Conservation (phyloP, 2,329 filamentous ascomycete genomes). For the Rhynchosporium graminicola region DNA sequence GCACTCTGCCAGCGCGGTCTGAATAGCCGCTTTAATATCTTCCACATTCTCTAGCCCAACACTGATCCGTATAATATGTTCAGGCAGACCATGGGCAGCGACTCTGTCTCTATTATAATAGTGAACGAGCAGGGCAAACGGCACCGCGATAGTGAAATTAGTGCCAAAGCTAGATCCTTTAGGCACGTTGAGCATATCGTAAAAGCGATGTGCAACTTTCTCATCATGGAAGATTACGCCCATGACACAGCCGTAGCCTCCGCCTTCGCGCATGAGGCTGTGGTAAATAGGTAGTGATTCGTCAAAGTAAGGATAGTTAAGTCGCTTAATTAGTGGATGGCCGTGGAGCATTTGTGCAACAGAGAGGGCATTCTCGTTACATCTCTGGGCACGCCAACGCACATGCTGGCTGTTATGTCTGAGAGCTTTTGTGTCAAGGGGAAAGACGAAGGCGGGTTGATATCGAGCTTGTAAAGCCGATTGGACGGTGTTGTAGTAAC, state of each 20-base stretch:
- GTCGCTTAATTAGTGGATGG: conserved; percentile 26
- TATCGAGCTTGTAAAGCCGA: neutral
- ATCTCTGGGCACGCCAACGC: conserved; percentile 71
- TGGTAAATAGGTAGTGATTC: conserved; percentile 26
- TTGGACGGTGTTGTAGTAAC: neutral
- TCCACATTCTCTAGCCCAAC: conserved; percentile 24
- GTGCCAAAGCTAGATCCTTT: conserved; percentile 40
- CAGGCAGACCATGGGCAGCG: conserved; percentile 22
- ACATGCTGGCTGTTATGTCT: conserved; percentile 78
- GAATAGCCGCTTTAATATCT: neutral
- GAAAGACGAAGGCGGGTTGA: conserved; percentile 5
- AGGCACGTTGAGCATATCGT: conserved; percentile 39
- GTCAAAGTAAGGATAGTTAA: conserved; percentile 16
- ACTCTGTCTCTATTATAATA: conserved; percentile 26
- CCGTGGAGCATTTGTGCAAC: conserved; percentile 68
- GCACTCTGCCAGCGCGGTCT: neutral
- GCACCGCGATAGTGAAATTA: conserved; percentile 36
- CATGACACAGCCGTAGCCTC: conserved; percentile 37
- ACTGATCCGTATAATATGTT: conserved; percentile 28
- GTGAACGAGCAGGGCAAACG: conserved; percentile 35
- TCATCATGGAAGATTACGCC: conserved; percentile 33
- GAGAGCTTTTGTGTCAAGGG: conserved; percentile 12
- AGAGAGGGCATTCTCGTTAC: conserved; percentile 78
- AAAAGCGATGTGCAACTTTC: conserved; percentile 35
- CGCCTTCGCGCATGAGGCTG: conserved; percentile 25